Evolutionary conservation across 768 basidiomycete species (phyloP), one percentile per base, ranked within the genome.

Genomic region (Crucibulum laeve): DNA sequence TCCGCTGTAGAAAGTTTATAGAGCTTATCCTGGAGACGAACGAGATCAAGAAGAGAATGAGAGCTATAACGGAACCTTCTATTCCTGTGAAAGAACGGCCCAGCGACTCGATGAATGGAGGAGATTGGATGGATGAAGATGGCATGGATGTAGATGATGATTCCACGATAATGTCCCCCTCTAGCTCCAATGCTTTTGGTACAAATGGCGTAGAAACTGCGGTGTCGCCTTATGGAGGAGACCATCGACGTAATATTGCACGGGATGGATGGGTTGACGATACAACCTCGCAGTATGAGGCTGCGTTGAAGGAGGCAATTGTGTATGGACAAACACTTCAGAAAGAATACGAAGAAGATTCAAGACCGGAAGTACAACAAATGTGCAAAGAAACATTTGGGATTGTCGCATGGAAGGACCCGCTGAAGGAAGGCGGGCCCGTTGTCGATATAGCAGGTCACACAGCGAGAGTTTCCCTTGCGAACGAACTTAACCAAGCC

Each of bases 1-100:
- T 94, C 52, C 77, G 84, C 19, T 90, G 89, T 63, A 76, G 89
- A 53, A 88, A 85, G 62, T 91, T 93, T 54, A 81, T 93, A 35
- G 91, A 93, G 61, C 74, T 91, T 22, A 76, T 89, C 11, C 56
- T 91, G 51, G 78, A 82, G 50, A 80, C 87, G 7, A 74, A 79
- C 4, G 85, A 83, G 48, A 64, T 85, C 47, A 78, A 80, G 67
- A 83, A 84, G 64, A 73, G 66, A 52, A 74, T 81, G 66, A 71
- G 71, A 46, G 61, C 58, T 23, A 64, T 65, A 53, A 45, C 53
- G 50, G 53, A 62, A 57, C 48, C 46, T 11, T 58, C 63, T 40
- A 44, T 42, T 13, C 41, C 39, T 30, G 56, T 57, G 35, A 56
- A 60, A 28, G 71, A 69, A 38, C 21, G 41, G 21, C 11, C 40